Percentiles rank a stretch among this genome's conserved stretches.
Evolutionary conservation across 306 rosid genomes (phyloP).

Genomic region (Phaseolus lunatus): DNA sequence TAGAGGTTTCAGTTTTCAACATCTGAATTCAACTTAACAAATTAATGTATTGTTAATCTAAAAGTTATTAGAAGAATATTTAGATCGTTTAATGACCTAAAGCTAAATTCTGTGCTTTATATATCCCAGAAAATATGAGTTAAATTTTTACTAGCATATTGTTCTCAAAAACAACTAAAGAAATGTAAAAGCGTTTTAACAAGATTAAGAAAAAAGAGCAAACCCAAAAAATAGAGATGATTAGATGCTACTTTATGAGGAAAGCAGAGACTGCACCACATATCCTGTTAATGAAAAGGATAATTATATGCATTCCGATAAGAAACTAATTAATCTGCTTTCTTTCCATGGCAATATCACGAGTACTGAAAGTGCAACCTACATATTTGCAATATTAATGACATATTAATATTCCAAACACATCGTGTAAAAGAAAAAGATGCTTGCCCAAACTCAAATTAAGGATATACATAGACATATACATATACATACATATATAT

Average conservation of each 20-base stretch:
- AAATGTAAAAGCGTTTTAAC: background rate
- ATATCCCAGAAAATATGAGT: background rate
- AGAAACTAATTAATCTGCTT: background rate
- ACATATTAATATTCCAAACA: slow-evolving; percentile 9
- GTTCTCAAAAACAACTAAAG: background rate
- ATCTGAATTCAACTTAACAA: slow-evolving; percentile 1
- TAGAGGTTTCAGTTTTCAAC: background rate
- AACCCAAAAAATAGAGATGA: background rate
- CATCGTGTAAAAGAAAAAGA: slow-evolving; percentile 36
- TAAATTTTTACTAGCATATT: background rate
- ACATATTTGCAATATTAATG: background rate
- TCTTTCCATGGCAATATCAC: background rate
- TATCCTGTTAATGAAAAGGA: background rate
- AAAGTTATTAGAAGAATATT: background rate
- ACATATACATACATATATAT: no score
- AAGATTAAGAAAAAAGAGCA: background rate
- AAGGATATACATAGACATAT: background rate
- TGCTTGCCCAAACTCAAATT: slow-evolving; percentile 22
- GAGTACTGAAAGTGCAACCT: slow-evolving; percentile 18
- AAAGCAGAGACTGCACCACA: background rate
- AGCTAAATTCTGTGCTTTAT: background rate
- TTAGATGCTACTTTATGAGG: background rate
- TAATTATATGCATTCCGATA: background rate
- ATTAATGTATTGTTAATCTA: background rate
- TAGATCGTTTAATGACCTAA: background rate